These are phyloP conservation scores for Borovskyia barvae DNA, from an alignment of 208 protist genomes.

Conservation along the genomic window DNA sequence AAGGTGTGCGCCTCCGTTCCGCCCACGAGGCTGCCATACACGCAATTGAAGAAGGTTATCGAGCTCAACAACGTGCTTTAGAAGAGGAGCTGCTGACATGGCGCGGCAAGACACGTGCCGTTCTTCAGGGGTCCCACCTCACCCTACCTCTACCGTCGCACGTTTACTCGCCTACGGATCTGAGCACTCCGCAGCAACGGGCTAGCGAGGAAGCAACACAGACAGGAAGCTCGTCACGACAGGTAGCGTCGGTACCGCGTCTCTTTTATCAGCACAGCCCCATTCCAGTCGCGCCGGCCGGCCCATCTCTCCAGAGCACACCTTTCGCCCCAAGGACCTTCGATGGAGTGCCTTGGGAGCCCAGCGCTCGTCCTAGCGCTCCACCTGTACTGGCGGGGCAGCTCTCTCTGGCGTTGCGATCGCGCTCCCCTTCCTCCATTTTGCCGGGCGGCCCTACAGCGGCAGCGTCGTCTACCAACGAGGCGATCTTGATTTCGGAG, in stretches of 20 bases:
- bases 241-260: background rate
- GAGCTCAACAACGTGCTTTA: conserved; percentile 27
- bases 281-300: conserved; percentile 7
- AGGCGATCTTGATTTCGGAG: conserved; percentile 33
- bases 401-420: too few species aligned
- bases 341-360: conserved; percentile 10
- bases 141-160: too few species aligned
- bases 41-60: conserved; percentile 35
- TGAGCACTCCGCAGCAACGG: conserved; percentile 22
- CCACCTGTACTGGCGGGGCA: background rate
- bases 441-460: too few species aligned
- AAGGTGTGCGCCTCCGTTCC: conserved; percentile 4
- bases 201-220: background rate
- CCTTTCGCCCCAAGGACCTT: conserved; percentile 7
- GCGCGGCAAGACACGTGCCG: conserved; percentile 12
- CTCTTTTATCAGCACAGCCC: conserved; percentile 19
- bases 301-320: conserved; percentile 12
- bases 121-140: conserved; percentile 5
- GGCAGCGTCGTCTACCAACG: conserved; percentile 8
- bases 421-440: too few species aligned
- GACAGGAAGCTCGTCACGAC: background rate
- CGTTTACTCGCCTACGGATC: background rate
- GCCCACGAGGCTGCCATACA: conserved; percentile 27
- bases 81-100: conserved; percentile 24
- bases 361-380: background rate